phyloP scores from a whole-genome alignment of 2,329 filamentous ascomycete species.

The Clathrospora elynae region DNA sequence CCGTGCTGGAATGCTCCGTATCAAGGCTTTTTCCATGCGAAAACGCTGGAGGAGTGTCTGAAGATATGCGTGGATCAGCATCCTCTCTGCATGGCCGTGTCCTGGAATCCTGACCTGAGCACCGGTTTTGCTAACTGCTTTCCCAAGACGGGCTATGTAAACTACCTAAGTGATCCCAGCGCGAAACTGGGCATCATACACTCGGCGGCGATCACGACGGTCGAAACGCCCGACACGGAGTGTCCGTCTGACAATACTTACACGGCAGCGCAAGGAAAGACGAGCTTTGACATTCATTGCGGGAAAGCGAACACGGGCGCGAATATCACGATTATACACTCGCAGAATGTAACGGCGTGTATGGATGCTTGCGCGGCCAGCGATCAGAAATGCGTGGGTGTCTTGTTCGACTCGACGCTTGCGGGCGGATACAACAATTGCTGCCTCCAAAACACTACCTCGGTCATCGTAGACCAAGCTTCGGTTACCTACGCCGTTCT shows the following conservation, averaged over 20 bases:
- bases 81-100: slow-evolving; percentile 38
- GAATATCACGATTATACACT: slow-evolving; percentile 38
- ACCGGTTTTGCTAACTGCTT: slow-evolving; percentile 45
- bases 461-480: slow-evolving; percentile 22
- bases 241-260: slow-evolving; percentile 28
- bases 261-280: slow-evolving; percentile 16
- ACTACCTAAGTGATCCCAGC: slow-evolving; percentile 13
- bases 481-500: slow-evolving; percentile 31
- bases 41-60: slow-evolving; percentile 35
- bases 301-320: slow-evolving; percentile 35
- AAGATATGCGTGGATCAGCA: slow-evolving; percentile 33
- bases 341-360: slow-evolving; percentile 35
- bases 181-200: slow-evolving; percentile 26
- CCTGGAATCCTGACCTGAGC: slow-evolving; percentile 34
- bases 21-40: slow-evolving; percentile 35
- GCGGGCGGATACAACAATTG: slow-evolving; percentile 38
- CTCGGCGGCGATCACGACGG: slow-evolving; percentile 30
- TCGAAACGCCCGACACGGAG: slow-evolving; percentile 27
- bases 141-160: slow-evolving; percentile 30
- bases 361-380: slow-evolving; percentile 37
- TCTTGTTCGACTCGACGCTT: slow-evolving; percentile 35
- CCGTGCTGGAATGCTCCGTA: slow-evolving; percentile 25
- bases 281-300: slow-evolving; percentile 38
- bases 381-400: slow-evolving; percentile 31
- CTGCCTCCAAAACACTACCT: slow-evolving; percentile 42